These are phyloP conservation scores for Vitis rupestris DNA, from an alignment of 164 flowering plant species.

Conservation along the genomic window DNA sequence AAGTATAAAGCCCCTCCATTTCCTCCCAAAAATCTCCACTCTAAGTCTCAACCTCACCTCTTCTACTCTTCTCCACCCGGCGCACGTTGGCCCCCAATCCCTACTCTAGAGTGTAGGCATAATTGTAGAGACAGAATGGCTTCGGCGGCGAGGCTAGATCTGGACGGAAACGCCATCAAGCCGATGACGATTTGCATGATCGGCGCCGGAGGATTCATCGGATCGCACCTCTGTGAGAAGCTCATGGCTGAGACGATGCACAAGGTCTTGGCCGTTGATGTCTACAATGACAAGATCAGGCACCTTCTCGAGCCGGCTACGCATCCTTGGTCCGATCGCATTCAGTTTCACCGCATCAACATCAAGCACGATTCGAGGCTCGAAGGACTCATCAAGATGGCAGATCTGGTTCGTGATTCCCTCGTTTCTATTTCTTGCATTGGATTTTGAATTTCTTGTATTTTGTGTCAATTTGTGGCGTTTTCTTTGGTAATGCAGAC, in stretches of 20 bases:
- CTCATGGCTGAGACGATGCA: constrained; percentile 71
- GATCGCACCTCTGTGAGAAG: constrained; percentile 92
- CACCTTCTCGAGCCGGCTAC: constrained; percentile 63
- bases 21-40: too few relatives aligned
- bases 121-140: constrained; percentile 24
- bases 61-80: background rate
- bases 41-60: background rate
- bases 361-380: constrained; percentile 95
- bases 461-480: background rate
- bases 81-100: background rate
- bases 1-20: too few relatives aligned
- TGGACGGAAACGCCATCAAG: constrained; percentile 71
- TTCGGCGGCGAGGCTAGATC: constrained; percentile 55
- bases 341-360: constrained; percentile 92
- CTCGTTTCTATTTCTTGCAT: background rate
- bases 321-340: constrained; percentile 63
- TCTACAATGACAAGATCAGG: constrained; percentile 82
- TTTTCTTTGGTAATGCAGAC: constrained; percentile 33
- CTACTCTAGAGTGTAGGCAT: background rate
- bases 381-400: constrained; percentile 91
- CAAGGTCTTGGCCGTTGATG: constrained; percentile 79
- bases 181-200: constrained; percentile 82
- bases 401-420: constrained; percentile 78
- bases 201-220: constrained; percentile 92
- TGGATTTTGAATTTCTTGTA: constrained; percentile 11